Conservation (phyloP, 257 asterid genomes). For the Nicotiana attenuata region DNA sequence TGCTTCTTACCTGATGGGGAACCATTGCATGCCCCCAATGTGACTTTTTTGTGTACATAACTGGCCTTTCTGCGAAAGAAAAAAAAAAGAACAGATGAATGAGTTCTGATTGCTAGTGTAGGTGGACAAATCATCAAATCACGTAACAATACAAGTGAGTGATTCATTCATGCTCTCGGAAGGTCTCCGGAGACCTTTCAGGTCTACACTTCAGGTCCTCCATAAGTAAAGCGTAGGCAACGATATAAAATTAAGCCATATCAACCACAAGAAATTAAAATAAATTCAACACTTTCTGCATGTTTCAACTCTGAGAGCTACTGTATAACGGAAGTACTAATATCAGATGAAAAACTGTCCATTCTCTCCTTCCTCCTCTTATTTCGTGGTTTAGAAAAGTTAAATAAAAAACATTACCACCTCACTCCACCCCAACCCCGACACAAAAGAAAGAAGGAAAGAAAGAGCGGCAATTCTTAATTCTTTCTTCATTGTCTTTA, state of each 20-base stretch:
- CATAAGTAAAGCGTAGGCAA: not conserved
- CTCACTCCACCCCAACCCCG: not conserved
- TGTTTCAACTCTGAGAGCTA: not conserved
- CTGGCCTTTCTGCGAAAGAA: conserved; percentile 64
- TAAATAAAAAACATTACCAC: not conserved
- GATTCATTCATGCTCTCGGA: not conserved
- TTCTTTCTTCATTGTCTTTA: not conserved
- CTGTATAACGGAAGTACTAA: not conserved
- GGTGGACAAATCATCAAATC: not conserved
- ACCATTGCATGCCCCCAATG: conserved; percentile 63
- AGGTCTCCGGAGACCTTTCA: not conserved
- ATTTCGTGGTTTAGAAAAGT: not conserved
- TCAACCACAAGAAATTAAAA: not conserved
- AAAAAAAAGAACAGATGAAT: conserved; percentile 14
- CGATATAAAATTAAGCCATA: not conserved
- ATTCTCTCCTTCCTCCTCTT: not conserved
- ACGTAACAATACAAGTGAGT: not conserved
- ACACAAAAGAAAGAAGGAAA: not conserved
- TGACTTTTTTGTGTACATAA: conserved; percentile 52
- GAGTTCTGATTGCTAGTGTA: not conserved
- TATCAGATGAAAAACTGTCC: not conserved
- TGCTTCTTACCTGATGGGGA: conserved; percentile 59
- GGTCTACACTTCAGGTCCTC: not conserved
- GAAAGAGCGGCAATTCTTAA: not conserved
- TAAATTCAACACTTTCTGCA: not conserved